phyloP scores from a whole-genome alignment of 164 flowering plant species.

The Cinnamomum micranthum region DNA sequence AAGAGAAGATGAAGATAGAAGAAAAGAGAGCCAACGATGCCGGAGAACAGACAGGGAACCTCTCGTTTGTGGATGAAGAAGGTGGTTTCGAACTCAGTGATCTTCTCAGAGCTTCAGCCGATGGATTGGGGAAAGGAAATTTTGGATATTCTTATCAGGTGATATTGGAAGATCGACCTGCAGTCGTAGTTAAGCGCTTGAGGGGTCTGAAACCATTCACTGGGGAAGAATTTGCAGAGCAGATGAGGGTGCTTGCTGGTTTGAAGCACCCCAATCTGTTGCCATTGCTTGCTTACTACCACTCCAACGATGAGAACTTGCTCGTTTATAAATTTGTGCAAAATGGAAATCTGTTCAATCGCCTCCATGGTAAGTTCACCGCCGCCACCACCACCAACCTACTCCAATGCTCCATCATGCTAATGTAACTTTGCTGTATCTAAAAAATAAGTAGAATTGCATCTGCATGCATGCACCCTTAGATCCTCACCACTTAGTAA shows the following conservation, averaged over 20 bases:
- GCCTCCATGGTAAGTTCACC: slow-evolving; percentile 47
- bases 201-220: slow-evolving; percentile 48
- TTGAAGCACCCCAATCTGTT: slow-evolving; percentile 57
- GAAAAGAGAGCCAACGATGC: background rate
- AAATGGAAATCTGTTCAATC: slow-evolving; percentile 50
- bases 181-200: slow-evolving; percentile 54
- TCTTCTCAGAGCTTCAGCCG: slow-evolving; percentile 65
- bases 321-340: slow-evolving; percentile 36
- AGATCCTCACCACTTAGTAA: too few species aligned
- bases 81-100: slow-evolving; percentile 38
- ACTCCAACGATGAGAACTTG: slow-evolving; percentile 59
- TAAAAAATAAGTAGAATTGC: too few species aligned
- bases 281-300: slow-evolving; percentile 53
- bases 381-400: background rate
- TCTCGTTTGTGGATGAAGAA: slow-evolving; percentile 30
- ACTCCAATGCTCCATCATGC: too few species aligned
- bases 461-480: too few species aligned
- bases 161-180: slow-evolving; percentile 22
- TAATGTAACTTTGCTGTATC: too few species aligned
- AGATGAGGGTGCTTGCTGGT: slow-evolving; percentile 29
- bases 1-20: background rate
- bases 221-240: slow-evolving; percentile 41
- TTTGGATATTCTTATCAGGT: slow-evolving; percentile 59
- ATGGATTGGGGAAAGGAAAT: slow-evolving; percentile 58
- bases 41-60: slow-evolving; percentile 30